Conservation (phyloP, 2,329 filamentous ascomycete species). For the Colletotrichum abscissum region DNA sequence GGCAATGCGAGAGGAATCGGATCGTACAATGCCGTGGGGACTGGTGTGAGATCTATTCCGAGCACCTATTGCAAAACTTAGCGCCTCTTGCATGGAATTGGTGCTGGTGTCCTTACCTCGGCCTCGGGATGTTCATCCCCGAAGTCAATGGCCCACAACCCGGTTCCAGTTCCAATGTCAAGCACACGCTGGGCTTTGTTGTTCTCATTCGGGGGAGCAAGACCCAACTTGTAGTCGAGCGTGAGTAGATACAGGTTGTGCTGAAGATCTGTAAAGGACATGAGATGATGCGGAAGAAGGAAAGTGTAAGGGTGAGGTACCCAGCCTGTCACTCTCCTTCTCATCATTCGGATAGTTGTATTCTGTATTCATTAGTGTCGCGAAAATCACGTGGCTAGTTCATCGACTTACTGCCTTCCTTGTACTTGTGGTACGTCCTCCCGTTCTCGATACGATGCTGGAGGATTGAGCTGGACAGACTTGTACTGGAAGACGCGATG, state of each 20-base stretch:
- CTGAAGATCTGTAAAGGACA: conserved; percentile 43
- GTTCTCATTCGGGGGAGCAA: conserved; percentile 38
- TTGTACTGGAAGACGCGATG: neutral
- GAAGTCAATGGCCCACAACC: conserved; percentile 28
- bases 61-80: conserved; percentile 34
- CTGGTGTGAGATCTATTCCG: conserved; percentile 46
- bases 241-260: conserved; percentile 48
- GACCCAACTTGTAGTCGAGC: conserved; percentile 43
- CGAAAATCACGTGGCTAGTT: too few relatives aligned
- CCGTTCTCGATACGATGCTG: neutral
- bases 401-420: neutral
- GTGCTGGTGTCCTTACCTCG: conserved; percentile 36
- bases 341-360: conserved; percentile 15
- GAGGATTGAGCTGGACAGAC: neutral
- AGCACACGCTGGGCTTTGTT: conserved; percentile 36
- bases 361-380: neutral
- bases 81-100: too few relatives aligned
- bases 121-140: conserved; percentile 40
- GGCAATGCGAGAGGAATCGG: too few relatives aligned
- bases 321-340: neutral
- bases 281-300: too few relatives aligned
- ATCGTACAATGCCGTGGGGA: conserved; percentile 41
- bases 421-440: conserved; percentile 1
- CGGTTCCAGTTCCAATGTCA: conserved; percentile 15
- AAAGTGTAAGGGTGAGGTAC: too few relatives aligned